Conservation (phyloP, 2,329 filamentous ascomycete genomes). For the Amphichorda felina region DNA sequence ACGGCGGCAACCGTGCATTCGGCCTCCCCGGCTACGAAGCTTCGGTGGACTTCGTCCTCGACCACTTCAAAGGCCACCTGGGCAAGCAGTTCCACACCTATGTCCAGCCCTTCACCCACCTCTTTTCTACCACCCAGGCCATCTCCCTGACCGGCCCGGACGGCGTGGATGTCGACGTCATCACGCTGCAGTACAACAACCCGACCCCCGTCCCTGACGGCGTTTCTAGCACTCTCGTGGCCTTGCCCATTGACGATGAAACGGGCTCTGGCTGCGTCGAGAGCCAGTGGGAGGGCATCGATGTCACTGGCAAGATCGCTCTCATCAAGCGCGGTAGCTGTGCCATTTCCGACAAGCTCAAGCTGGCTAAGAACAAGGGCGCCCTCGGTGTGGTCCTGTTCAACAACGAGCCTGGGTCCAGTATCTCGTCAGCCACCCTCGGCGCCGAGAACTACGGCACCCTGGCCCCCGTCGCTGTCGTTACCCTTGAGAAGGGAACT, state of each 20-base stretch:
- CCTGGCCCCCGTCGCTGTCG: conserved; percentile 23
- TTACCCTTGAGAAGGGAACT: conserved; percentile 20
- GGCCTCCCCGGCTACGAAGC: conserved; percentile 46
- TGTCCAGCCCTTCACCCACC: conserved; percentile 33
- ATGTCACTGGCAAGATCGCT: conserved; percentile 29
- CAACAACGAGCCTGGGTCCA: conserved; percentile 41
- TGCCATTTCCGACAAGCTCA: conserved; percentile 29
- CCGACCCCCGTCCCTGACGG: conserved; percentile 26
- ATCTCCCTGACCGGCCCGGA: conserved; percentile 32
- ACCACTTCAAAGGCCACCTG: conserved; percentile 26
- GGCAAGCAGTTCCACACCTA: conserved; percentile 28
- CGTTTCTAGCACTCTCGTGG: conserved; percentile 22
- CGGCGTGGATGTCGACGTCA: conserved; percentile 28
- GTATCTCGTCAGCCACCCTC: conserved; percentile 38
- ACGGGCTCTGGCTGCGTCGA: conserved; percentile 27
- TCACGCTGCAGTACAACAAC: conserved; percentile 33
- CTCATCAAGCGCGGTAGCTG: conserved; percentile 32
- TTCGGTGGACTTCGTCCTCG: conserved; percentile 43
- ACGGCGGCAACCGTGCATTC: conserved; percentile 49
- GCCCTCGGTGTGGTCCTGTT: conserved; percentile 42
- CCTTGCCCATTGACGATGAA: conserved; percentile 21
- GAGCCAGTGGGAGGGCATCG: conserved; percentile 30
- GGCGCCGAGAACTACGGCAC: conserved; percentile 24
- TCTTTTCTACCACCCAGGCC: conserved; percentile 27
- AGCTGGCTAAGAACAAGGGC: conserved; percentile 27